Conservation (phyloP, 1,284 basidiomycete species). For the Wallemia hederae region DNA sequence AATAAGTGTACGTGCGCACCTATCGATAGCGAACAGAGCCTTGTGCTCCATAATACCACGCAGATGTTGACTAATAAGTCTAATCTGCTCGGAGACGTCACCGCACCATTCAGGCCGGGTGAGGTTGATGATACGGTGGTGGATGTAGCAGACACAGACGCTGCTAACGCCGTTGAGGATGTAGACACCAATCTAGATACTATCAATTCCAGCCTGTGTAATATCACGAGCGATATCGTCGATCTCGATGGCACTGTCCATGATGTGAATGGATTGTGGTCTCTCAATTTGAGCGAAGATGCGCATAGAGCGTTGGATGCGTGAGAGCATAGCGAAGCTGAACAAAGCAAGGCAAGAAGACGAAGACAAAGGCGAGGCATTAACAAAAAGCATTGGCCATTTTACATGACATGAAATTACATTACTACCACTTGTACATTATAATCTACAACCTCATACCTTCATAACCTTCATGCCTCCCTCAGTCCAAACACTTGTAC, state of each 20-base stretch:
- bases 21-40: background rate
- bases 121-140: background rate
- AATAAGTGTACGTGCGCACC: background rate
- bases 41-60: background rate
- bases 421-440: too few relatives aligned
- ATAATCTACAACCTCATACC: too few relatives aligned
- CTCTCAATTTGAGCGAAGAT: background rate
- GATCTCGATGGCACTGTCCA: background rate
- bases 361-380: too few relatives aligned
- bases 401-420: too few relatives aligned
- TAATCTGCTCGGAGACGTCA: background rate
- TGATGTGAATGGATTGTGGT: background rate
- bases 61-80: background rate
- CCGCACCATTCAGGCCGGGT: background rate
- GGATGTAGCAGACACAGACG: too few relatives aligned
- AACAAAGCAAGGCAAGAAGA: too few relatives aligned
- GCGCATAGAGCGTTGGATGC: background rate
- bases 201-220: too few relatives aligned
- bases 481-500: background rate
- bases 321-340: too few relatives aligned
- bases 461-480: too few relatives aligned
- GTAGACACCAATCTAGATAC: too few relatives aligned
- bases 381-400: too few relatives aligned
- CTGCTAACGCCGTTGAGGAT: too few relatives aligned
- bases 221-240: background rate